Conservation (phyloP, 2,329 filamentous ascomycete species). For the Xylariomycetidae sp. region DNA sequence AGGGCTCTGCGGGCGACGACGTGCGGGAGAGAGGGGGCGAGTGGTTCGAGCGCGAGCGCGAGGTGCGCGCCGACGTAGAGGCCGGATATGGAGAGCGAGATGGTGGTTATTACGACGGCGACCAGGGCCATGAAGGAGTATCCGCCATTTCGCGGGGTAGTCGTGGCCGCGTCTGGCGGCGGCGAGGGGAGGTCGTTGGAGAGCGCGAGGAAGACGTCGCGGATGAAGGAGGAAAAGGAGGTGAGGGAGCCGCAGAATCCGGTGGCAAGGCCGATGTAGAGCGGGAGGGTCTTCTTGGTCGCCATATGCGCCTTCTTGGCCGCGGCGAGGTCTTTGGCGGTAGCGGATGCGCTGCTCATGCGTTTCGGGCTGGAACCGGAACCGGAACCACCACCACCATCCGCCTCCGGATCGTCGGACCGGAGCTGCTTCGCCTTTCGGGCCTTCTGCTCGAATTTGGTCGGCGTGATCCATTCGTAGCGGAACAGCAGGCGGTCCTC, state of each 20-base stretch:
- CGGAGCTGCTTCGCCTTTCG: slow-evolving; percentile 27
- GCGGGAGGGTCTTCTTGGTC: slow-evolving; percentile 78
- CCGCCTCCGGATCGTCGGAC: too few species aligned
- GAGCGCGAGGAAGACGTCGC: slow-evolving; percentile 73
- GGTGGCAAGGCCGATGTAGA: slow-evolving; percentile 82
- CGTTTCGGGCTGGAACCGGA: too few species aligned
- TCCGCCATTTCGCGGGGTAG: slow-evolving; percentile 60
- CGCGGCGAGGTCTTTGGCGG: slow-evolving; percentile 33
- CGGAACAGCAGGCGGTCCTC: slow-evolving; percentile 76
- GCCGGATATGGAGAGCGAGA: slow-evolving; percentile 65
- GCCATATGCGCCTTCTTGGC: slow-evolving; percentile 55
- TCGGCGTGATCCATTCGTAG: slow-evolving; percentile 55
- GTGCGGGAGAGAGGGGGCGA: slow-evolving; percentile 58
- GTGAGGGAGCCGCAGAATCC: slow-evolving; percentile 90
- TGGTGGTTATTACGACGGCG: slow-evolving; percentile 68
- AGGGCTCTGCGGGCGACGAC: slow-evolving; percentile 52
- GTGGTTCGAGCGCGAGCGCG: slow-evolving; percentile 55
- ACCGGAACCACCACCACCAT: slow-evolving; percentile 27
- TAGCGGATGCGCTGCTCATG: too few species aligned
- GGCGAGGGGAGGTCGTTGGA: slow-evolving; percentile 66
- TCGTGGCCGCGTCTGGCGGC: slow-evolving; percentile 30
- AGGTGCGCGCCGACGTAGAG: slow-evolving; percentile 72
- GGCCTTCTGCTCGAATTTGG: slow-evolving; percentile 31
- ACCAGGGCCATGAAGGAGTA: slow-evolving; percentile 80
- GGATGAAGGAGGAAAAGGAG: slow-evolving; percentile 81